Evolutionary conservation across 2,329 filamentous ascomycete genomes (phyloP), one percentile per base, ranked within the genome.

Genomic region (Beauveria caledonica): DNA sequence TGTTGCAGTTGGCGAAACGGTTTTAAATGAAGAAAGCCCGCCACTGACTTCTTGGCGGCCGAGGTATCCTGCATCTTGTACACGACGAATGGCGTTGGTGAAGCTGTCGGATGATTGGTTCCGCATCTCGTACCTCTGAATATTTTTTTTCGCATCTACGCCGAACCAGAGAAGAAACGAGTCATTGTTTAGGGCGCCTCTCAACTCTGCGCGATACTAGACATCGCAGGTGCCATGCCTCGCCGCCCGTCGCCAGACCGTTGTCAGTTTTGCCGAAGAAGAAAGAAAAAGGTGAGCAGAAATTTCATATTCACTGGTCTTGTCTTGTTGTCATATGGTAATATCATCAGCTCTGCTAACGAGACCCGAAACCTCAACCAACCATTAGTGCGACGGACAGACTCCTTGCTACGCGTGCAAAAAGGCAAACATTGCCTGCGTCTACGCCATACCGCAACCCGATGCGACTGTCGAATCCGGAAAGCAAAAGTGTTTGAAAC

Each of bases 211-310:
- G 25, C 19, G 4, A 19, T 42, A 44, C 2, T 21, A 3, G 5
- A n/a, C 5, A 4, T n/a, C 4, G 23, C 5, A 17, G 5, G 11
- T 29, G 36, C 23, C 25, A 51, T 51, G 56, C 44, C 55, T 40
- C 45, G 44, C 23, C 56, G 21, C 45, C 44, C 23, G 8, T 42
- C 46, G 4, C 56, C 46, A 21, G 36, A 44, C 23, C 56, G 56
- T 15, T 58, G 56, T 15, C 48, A 51, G 33, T 49, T 58, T n/a
- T 51, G 56, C 33, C 56, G 56, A 10, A 23, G 48, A 33, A 45
- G 39, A 23, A 52, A 58, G 46, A 45, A 58, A 36, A 58, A 58
- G 48, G 56, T 51, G 1, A 23, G 21, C 17, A 9, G 19, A 5
- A 11, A 9, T 11, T 1, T 0, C 5, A 33, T 29, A 9, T 15